phyloP scores from a whole-genome alignment of 306 rosid genomes.

The Boehmeria nivea region DNA sequence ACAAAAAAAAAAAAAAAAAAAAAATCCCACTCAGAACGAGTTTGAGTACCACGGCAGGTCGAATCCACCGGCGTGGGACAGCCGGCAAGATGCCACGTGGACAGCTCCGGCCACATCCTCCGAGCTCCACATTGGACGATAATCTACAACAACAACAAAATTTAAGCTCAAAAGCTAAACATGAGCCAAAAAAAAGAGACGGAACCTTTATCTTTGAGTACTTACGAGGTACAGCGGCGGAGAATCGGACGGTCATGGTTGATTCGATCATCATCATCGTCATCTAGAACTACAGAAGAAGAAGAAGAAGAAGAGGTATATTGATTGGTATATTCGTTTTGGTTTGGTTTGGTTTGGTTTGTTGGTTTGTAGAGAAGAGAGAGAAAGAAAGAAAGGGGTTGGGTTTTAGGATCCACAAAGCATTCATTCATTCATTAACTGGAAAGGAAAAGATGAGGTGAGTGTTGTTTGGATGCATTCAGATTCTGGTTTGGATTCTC shows the following conservation, averaged over 20 bases:
- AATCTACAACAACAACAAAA: slow-evolving; percentile 33
- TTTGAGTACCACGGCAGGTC: slow-evolving; percentile 50
- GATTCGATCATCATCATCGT: slow-evolving; percentile 52
- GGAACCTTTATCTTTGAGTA: neutral
- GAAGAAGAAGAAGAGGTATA: neutral
- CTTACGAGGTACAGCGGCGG: slow-evolving; percentile 43
- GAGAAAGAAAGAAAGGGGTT: no score
- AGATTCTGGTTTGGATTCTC: no score
- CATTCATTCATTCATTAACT: no score
- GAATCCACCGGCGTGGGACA: slow-evolving; percentile 41
- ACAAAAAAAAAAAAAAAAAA: neutral
- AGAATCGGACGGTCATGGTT: slow-evolving; percentile 60
- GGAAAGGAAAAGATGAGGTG: no score
- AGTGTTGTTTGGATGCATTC: no score
- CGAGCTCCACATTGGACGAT: slow-evolving; percentile 68
- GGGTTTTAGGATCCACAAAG: no score
- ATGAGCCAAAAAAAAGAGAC: neutral
- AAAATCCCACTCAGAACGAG: neutral
- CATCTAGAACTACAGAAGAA: neutral
- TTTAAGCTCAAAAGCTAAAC: neutral
- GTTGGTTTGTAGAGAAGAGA: no score
- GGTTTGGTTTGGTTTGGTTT: no score
- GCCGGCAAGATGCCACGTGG: slow-evolving; percentile 46
- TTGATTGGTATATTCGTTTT: no score
- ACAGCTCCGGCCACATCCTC: slow-evolving; percentile 48